Evolutionary conservation across 78 protist genomes (phyloP).

Genomic region (Isochrysis galbana): DNA sequence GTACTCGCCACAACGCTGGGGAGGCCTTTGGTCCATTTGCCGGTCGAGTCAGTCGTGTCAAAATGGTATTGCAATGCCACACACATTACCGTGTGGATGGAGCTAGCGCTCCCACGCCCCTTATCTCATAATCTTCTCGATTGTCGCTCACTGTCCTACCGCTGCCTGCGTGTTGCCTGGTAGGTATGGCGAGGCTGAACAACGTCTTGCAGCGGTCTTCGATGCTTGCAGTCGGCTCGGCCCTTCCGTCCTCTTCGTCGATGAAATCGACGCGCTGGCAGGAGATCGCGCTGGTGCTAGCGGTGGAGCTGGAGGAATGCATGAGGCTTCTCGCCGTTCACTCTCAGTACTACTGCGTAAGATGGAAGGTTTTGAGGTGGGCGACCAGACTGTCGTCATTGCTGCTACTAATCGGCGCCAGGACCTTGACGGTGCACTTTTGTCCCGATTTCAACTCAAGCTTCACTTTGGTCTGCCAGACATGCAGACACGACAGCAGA

Average conservation of each 20-base stretch:
- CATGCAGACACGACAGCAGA: not conserved
- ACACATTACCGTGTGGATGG: too few relatives aligned
- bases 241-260: not conserved
- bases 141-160: too few relatives aligned
- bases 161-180: too few relatives aligned
- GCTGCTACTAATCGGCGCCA: not conserved
- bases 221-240: not conserved
- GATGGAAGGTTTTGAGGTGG: not conserved
- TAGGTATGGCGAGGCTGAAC: not conserved
- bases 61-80: not conserved
- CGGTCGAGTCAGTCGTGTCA: not conserved
- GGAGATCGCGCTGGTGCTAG: not conserved
- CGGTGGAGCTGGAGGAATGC: too few relatives aligned
- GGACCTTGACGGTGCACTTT: slow-evolving; percentile 5
- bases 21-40: not conserved
- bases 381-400: not conserved
- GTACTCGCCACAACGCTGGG: not conserved
- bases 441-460: not conserved
- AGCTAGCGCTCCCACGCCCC: too few relatives aligned
- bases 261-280: not conserved
- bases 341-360: not conserved
- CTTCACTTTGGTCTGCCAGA: not conserved
- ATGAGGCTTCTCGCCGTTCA: not conserved
- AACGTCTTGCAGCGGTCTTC: not conserved
- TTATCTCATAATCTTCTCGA: too few relatives aligned